Evolutionary conservation across 768 basidiomycete species (phyloP).

Genomic region (Tulasnella sp.): DNA sequence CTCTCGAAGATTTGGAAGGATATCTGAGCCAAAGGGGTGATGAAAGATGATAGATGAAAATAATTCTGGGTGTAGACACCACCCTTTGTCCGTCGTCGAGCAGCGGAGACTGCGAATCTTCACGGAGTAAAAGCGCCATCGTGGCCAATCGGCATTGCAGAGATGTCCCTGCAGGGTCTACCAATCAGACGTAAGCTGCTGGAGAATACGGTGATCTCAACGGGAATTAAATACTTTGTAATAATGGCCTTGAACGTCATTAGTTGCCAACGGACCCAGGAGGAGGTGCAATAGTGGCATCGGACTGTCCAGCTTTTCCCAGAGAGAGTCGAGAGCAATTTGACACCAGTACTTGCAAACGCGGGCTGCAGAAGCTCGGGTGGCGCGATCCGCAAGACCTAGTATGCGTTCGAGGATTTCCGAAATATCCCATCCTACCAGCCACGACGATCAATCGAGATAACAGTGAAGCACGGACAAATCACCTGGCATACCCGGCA

Average conservation of each 20-base stretch:
- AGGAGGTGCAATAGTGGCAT: background rate
- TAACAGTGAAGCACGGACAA: background rate
- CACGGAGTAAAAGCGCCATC: background rate
- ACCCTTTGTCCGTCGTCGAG: background rate
- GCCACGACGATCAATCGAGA: background rate
- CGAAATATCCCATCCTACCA: background rate
- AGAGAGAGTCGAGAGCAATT: background rate
- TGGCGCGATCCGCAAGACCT: background rate
- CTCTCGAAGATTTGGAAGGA: background rate
- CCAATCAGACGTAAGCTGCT: background rate
- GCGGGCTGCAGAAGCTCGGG: background rate
- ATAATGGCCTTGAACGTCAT: background rate
- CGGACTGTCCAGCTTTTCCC: background rate
- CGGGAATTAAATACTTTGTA: background rate
- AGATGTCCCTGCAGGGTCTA: background rate
- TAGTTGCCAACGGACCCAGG: background rate
- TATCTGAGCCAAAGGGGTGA: background rate
- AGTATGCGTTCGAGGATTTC: background rate
- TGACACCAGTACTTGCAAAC: background rate
- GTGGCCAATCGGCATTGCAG: background rate
- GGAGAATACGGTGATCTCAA: background rate
- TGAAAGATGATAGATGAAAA: background rate
- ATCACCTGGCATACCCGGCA: background rate
- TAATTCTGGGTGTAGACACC: background rate
- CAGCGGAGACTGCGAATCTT: background rate